Conservation (phyloP, 306 rosid genomes). For the Lupinus albus region DNA sequence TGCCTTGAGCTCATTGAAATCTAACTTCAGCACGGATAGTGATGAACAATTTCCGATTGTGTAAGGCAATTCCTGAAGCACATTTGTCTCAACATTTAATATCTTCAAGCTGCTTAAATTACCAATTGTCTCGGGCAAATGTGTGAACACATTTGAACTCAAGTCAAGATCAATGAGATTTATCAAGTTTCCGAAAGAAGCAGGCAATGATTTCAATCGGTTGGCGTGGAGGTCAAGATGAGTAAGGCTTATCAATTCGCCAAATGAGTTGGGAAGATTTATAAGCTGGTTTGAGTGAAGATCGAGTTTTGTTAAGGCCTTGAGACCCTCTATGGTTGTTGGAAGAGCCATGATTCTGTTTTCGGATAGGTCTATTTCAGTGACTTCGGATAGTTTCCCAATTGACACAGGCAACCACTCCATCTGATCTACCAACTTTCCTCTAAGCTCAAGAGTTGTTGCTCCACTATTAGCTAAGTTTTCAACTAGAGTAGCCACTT, state of each 20-base stretch:
- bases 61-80: conserved; percentile 78
- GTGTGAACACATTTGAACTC: conserved; percentile 69
- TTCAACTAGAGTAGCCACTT: conserved; percentile 85
- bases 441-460: conserved; percentile 67
- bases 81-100: conserved; percentile 68
- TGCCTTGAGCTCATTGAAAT: conserved; percentile 81
- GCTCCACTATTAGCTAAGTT: conserved; percentile 60
- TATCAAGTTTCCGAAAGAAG: conserved; percentile 64
- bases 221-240: conserved; percentile 81
- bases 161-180: conserved; percentile 72
- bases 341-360: conserved; percentile 91
- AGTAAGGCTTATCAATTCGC: conserved; percentile 70
- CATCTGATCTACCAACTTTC: conserved; percentile 74
- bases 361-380: conserved; percentile 75
- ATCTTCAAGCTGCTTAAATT: conserved; percentile 64
- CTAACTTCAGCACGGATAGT: conserved; percentile 59
- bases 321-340: conserved; percentile 63
- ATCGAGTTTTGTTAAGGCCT: conserved; percentile 73
- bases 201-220: conserved; percentile 73
- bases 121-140: conserved; percentile 69
- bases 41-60: conserved; percentile 77
- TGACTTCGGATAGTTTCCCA: conserved; percentile 70
- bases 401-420: conserved; percentile 90
- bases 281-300: conserved; percentile 84
- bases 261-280: conserved; percentile 84